Conservation (phyloP, 441 rosid species). For the Daphne laureola region DNA sequence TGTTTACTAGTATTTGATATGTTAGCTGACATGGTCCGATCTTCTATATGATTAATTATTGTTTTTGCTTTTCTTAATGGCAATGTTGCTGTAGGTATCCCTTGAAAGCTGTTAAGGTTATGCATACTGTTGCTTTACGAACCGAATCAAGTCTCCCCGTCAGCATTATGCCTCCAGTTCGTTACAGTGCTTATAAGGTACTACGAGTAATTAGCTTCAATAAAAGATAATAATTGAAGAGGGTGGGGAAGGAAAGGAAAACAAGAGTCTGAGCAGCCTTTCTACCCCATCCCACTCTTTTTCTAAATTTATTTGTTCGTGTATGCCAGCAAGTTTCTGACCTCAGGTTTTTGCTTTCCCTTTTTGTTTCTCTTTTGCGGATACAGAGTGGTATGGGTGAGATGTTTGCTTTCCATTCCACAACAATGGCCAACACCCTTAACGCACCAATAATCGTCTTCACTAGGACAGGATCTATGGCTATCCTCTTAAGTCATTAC, state of each 20-base stretch:
- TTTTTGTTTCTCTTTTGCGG: slow-evolving; percentile 10
- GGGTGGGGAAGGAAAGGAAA: too few species aligned
- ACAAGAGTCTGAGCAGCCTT: too few species aligned
- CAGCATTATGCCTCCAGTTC: slow-evolving; percentile 43
- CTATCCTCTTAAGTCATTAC: slow-evolving; percentile 75
- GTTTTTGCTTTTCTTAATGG: neutral
- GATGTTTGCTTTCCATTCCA: slow-evolving; percentile 94
- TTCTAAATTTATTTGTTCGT: too few species aligned
- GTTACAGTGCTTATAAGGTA: slow-evolving; percentile 52
- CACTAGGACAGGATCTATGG: slow-evolving; percentile 95
- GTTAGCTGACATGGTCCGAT: neutral
- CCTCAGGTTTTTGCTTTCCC: neutral
- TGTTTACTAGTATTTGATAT: neutral
- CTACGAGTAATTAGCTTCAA: neutral
- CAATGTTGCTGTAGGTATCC: slow-evolving; percentile 56
- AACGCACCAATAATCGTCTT: slow-evolving; percentile 72
- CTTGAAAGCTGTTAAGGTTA: slow-evolving; percentile 84
- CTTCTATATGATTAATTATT: neutral
- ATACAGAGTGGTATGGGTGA: slow-evolving; percentile 83
- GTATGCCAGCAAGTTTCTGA: neutral
- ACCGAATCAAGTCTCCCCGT: slow-evolving; percentile 78
- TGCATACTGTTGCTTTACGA: slow-evolving; percentile 86
- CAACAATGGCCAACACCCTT: slow-evolving; percentile 91
- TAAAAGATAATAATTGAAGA: too few species aligned
- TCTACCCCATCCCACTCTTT: too few species aligned